Conservation (phyloP, 306 rosid genomes). For the Corylus americana region DNA sequence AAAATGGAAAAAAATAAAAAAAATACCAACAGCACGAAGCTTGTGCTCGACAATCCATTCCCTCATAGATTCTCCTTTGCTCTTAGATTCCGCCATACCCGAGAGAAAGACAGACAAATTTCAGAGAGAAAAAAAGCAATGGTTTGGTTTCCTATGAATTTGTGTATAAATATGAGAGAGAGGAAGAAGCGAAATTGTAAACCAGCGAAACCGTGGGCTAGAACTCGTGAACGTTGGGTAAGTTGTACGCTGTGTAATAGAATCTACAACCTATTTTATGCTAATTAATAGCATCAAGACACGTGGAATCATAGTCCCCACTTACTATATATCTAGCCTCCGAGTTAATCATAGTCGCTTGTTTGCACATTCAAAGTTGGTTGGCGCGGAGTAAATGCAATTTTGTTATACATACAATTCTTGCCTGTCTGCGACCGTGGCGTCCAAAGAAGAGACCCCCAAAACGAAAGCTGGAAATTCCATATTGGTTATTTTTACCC, state of each 20-base stretch:
- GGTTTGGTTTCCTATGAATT: neutral
- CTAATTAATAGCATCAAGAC: neutral
- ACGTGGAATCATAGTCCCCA: too few species aligned
- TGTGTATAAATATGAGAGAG: neutral
- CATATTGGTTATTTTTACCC: too few species aligned
- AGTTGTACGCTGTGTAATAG: neutral
- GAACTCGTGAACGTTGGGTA: neutral
- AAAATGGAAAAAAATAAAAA: neutral
- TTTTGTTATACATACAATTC: too few species aligned
- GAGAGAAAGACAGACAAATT: constrained; percentile 8
- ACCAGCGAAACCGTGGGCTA: constrained; percentile 19
- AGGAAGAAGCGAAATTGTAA: constrained; percentile 45
- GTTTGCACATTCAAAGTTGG: neutral
- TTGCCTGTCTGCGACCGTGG: too few species aligned
- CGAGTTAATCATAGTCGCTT: too few species aligned
- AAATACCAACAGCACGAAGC: constrained; percentile 90
- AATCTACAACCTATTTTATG: neutral
- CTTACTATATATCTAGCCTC: too few species aligned
- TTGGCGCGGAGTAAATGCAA: too few species aligned
- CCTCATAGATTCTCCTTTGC: constrained; percentile 57
- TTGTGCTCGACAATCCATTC: constrained; percentile 86
- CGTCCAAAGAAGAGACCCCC: too few species aligned
- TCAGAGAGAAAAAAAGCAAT: neutral
- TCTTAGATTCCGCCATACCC: constrained; percentile 71
- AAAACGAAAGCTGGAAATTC: too few species aligned